phyloP scores from a whole-genome alignment of 148 eudicot species.

The Arbutus unedo region DNA sequence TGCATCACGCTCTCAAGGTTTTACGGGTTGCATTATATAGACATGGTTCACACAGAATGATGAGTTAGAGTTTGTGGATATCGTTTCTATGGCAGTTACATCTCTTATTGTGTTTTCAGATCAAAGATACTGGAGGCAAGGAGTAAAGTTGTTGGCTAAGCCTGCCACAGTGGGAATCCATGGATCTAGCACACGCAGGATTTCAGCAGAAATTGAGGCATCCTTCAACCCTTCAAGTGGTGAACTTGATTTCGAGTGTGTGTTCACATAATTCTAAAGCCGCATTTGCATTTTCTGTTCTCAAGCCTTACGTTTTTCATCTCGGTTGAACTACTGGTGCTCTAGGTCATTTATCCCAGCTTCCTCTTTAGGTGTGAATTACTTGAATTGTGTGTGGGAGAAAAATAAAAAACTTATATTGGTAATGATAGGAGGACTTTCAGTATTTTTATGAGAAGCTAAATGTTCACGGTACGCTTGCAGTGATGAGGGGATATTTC shows the following conservation, averaged over 20 bases:
- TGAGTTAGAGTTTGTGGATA: background rate
- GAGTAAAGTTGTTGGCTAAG: slow-evolving; percentile 58
- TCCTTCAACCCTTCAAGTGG: slow-evolving; percentile 60
- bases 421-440: too few relatives aligned
- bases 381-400: background rate
- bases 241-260: slow-evolving; percentile 38
- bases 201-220: slow-evolving; percentile 51
- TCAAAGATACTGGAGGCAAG: slow-evolving; percentile 88
- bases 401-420: too few relatives aligned
- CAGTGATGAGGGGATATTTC: too few relatives aligned
- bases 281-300: background rate
- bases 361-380: background rate
- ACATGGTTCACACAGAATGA: background rate
- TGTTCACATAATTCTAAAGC: slow-evolving; percentile 10
- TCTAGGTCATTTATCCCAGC: background rate
- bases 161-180: slow-evolving; percentile 38
- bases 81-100: background rate
- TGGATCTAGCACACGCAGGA: slow-evolving; percentile 15
- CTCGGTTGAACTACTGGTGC: background rate
- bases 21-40: background rate
- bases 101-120: slow-evolving; percentile 32
- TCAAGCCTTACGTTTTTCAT: background rate
- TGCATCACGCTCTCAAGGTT: background rate
- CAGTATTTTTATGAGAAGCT: too few relatives aligned
- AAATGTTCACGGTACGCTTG: too few relatives aligned